These are phyloP conservation scores for Lepiota venenata DNA, from an alignment of 768 basidiomycete species.

Conservation along the genomic window DNA sequence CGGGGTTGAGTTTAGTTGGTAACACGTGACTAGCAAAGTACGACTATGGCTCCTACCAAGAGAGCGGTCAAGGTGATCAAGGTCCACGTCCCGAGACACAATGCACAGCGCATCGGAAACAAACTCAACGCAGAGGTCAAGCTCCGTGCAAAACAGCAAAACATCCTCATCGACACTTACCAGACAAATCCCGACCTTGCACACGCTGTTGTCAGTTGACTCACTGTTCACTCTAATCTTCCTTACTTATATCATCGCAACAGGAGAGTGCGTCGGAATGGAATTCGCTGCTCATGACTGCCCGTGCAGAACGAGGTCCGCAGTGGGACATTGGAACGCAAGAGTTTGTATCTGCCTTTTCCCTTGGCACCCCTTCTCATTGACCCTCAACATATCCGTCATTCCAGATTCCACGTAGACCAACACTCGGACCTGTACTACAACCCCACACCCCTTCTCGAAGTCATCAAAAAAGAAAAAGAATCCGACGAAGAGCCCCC, in stretches of 20 bases:
- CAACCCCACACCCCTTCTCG: conserved; percentile 58
- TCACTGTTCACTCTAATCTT: background rate
- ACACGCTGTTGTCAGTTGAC: conserved; percentile 61
- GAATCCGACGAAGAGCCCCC: conserved; percentile 38
- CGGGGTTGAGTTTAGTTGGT: no score
- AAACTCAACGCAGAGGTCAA: conserved; percentile 62
- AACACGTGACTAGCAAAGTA: background rate
- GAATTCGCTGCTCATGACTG: conserved; percentile 78
- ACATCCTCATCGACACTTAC: conserved; percentile 51
- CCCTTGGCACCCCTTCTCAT: background rate
- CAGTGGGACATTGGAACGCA: conserved; percentile 89
- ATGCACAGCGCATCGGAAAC: conserved; percentile 66
- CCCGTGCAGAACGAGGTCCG: conserved; percentile 78
- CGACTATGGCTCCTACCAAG: conserved; percentile 57
- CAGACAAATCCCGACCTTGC: conserved; percentile 64
- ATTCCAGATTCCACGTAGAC: conserved; percentile 69
- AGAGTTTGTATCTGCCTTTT: conserved; percentile 49
- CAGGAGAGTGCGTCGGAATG: conserved; percentile 81
- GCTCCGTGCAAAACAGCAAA: conserved; percentile 44
- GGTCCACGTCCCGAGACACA: conserved; percentile 70
- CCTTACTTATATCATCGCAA: background rate
- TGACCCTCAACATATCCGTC: background rate
- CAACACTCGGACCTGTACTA: conserved; percentile 71
- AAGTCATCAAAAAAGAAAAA: conserved; percentile 45
- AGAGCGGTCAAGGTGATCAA: conserved; percentile 55